phyloP scores from a whole-genome alignment of 352 stramenopile genomes.

The Elongisporangium prolatum region DNA sequence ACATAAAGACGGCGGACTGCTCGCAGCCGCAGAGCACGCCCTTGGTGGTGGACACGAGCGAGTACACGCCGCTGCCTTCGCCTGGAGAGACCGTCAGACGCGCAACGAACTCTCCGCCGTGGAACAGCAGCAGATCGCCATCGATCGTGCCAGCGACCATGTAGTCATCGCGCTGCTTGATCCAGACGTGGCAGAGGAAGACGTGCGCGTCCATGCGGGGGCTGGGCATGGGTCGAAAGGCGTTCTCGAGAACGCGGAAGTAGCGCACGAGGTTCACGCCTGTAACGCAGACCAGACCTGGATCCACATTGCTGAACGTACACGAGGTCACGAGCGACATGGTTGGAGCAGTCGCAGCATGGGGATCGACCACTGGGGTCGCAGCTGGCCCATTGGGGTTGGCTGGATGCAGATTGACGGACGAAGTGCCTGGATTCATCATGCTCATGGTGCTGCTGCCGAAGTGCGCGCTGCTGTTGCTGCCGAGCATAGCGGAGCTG shows the following conservation, averaged over 20 bases:
- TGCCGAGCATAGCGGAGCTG: constrained; percentile 40
- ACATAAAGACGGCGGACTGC: constrained; percentile 67
- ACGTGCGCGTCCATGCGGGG: constrained; percentile 62
- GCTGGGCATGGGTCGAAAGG: constrained; percentile 81
- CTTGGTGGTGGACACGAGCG: constrained; percentile 64
- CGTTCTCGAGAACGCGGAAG: constrained; percentile 87
- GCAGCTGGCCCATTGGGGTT: constrained; percentile 1
- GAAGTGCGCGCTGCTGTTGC: constrained; percentile 14
- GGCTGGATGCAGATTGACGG: constrained; percentile 14
- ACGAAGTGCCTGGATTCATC: constrained; percentile 17
- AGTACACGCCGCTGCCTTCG: constrained; percentile 38
- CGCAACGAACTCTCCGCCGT: constrained; percentile 63
- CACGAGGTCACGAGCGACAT: constrained; percentile 58
- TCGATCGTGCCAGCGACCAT: constrained; percentile 78
- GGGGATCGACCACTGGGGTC: background rate
- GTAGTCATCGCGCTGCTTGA: constrained; percentile 89
- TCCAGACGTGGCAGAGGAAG: constrained; percentile 86
- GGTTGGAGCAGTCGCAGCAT: background rate
- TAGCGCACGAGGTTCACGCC: constrained; percentile 83
- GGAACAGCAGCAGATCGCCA: constrained; percentile 88
- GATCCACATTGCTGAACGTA: constrained; percentile 87
- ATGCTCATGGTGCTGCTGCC: constrained; percentile 15
- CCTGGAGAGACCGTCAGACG: constrained; percentile 52
- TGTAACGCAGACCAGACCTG: constrained; percentile 82
- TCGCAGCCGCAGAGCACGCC: constrained; percentile 75